Conservation (phyloP, 2,329 filamentous ascomycete genomes). For the Talaromyces sp. region DNA sequence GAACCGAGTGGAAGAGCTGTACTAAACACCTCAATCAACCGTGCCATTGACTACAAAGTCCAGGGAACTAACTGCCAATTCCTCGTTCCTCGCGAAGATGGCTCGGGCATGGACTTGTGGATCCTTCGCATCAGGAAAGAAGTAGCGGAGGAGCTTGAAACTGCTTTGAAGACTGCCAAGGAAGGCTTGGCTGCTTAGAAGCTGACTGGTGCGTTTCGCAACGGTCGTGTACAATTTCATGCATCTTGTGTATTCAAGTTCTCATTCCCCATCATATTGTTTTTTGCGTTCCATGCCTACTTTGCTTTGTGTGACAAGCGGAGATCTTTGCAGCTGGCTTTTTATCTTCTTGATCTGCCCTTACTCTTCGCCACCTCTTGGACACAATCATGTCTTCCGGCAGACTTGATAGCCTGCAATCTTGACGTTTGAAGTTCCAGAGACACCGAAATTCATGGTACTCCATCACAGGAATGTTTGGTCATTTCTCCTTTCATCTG, state of each 20-base stretch:
- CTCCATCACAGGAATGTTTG: neutral
- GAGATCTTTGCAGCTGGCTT: neutral
- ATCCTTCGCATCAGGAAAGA: conserved; percentile 61
- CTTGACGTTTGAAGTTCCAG: neutral
- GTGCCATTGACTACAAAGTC: conserved; percentile 57
- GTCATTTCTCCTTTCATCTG: neutral
- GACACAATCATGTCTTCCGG: neutral
- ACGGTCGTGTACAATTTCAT: neutral
- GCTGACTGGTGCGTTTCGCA: neutral
- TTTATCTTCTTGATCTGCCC: neutral
- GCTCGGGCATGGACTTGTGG: conserved; percentile 59
- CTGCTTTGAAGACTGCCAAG: conserved; percentile 8
- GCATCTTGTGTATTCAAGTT: neutral
- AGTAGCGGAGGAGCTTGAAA: conserved; percentile 39
- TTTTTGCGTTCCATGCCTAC: neutral
- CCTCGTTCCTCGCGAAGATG: conserved; percentile 49
- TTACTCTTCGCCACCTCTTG: neutral
- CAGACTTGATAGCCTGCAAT: neutral
- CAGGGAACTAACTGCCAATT: conserved; percentile 42
- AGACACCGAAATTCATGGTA: neutral
- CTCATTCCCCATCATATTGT: neutral
- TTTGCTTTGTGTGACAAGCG: neutral
- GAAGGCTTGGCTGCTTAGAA: conserved; percentile 1
- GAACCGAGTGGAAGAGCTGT: conserved; percentile 69
- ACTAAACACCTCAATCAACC: conserved; percentile 62